Percentiles rank a stretch among this genome's conserved stretches.
These are phyloP conservation scores for Polytrichum formosum DNA, from an alignment of 225 moss, liverwort and hornwort genomes.

Conservation along the genomic window DNA sequence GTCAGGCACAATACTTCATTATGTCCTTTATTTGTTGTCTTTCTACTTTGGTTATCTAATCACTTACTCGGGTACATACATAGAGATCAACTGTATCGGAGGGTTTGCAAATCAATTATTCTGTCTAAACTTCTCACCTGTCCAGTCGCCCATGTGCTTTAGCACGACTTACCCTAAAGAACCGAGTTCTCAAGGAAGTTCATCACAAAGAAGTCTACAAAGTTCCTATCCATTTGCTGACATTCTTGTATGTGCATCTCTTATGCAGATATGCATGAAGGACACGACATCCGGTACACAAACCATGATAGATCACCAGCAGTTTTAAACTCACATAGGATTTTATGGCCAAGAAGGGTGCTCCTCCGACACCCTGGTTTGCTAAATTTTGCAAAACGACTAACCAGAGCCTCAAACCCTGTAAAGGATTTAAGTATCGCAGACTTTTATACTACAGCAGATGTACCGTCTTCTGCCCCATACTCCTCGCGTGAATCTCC, in stretches of 20 bases:
- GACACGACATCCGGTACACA: slow-evolving; percentile 19
- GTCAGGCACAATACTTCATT: no score
- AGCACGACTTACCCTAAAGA: background rate
- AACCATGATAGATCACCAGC: slow-evolving; percentile 18
- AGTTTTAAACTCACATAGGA: slow-evolving; percentile 19
- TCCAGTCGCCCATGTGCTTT: background rate
- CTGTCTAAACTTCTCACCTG: background rate
- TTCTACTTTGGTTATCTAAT: background rate
- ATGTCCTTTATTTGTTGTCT: no score
- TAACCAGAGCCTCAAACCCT: slow-evolving; percentile 1
- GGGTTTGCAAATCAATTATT: background rate
- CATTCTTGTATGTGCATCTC: background rate
- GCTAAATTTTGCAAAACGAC: slow-evolving; percentile 32
- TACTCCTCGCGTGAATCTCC: slow-evolving; percentile 1
- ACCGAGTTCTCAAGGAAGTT: background rate
- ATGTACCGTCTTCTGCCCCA: slow-evolving; percentile 15
- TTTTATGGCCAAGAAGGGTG: slow-evolving; percentile 19
- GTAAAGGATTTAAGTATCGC: no score
- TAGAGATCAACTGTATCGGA: background rate
- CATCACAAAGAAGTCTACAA: background rate
- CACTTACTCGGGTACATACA: background rate
- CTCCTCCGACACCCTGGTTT: slow-evolving; percentile 10
- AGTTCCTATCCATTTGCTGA: no score
- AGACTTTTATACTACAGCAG: background rate
- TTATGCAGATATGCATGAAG: slow-evolving; percentile 30